Evolutionary conservation across 75 land plant species (phyloP).

Genomic region (Picea glauca): DNA sequence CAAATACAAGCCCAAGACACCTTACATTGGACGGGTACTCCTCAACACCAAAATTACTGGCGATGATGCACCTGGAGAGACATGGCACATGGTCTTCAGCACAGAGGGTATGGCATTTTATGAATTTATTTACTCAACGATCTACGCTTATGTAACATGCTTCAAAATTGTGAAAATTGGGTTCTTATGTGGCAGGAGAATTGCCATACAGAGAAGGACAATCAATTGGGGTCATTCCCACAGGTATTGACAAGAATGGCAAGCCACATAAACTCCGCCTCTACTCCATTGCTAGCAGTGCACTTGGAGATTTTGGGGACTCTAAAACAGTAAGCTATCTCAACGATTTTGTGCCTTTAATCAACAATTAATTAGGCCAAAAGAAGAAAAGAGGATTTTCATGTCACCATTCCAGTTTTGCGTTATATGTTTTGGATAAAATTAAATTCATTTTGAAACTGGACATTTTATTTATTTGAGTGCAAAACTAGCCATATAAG

Average conservation of each 20-base stretch:
- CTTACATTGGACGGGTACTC: constrained; percentile 78
- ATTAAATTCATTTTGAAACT: neutral
- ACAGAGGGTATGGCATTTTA: constrained; percentile 64
- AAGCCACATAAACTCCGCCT: constrained; percentile 95
- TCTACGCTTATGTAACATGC: too few relatives aligned
- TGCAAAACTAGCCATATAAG: too few relatives aligned
- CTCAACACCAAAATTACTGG: constrained; percentile 96
- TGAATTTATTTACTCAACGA: too few relatives aligned
- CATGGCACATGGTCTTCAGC: constrained; percentile 98
- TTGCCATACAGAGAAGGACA: constrained; percentile 97
- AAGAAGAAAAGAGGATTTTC: too few relatives aligned
- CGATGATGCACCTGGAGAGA: constrained; percentile 98
- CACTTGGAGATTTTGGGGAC: constrained; percentile 97
- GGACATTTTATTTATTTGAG: neutral
- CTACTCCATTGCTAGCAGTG: constrained; percentile 98
- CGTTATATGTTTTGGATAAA: too few relatives aligned
- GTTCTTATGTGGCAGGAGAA: constrained; percentile 41
- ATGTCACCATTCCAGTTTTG: too few relatives aligned
- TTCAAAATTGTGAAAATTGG: too few relatives aligned
- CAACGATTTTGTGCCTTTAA: neutral
- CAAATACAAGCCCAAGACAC: constrained; percentile 81
- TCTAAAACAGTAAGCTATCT: constrained; percentile 80
- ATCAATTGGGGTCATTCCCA: constrained; percentile 89
- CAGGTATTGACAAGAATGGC: constrained; percentile 90
- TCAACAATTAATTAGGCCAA: too few relatives aligned